phyloP scores from a whole-genome alignment of 352 stramenopile genomes.

The Pythium rhizo-oryzae region DNA sequence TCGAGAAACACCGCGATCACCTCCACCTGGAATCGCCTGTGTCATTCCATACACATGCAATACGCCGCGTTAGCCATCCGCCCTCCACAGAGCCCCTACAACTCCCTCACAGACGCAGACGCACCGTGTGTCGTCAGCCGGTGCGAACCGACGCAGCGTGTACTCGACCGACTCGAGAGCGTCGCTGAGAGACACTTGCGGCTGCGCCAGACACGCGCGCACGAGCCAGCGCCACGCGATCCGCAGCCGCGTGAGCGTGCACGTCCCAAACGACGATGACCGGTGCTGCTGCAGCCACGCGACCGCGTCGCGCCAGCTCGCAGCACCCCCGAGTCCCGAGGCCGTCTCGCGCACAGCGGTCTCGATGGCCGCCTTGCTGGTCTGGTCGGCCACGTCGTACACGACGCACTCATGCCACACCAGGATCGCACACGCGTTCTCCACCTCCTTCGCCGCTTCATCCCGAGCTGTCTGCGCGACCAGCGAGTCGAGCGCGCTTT shows the following conservation, averaged over 20 bases:
- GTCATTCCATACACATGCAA: not conserved
- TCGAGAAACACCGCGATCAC: constrained; percentile 46
- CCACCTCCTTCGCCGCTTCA: not conserved
- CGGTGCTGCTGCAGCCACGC: constrained; percentile 52
- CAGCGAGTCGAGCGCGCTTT: constrained; percentile 29
- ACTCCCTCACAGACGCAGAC: constrained; percentile 1
- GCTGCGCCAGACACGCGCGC: constrained; percentile 8
- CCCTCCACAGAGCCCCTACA: too few species aligned
- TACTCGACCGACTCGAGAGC: constrained; percentile 66
- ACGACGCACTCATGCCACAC: constrained; percentile 54
- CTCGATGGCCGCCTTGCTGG: constrained; percentile 26
- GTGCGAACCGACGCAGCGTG: constrained; percentile 55
- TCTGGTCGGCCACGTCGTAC: not conserved
- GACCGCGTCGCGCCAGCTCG: constrained; percentile 26
- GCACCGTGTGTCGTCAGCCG: constrained; percentile 41
- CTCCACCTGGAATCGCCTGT: constrained; percentile 58
- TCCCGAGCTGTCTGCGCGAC: not conserved
- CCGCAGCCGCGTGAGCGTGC: constrained; percentile 41
- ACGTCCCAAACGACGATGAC: constrained; percentile 33
- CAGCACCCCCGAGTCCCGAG: constrained; percentile 23
- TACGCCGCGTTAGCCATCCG: not conserved
- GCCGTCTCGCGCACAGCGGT: constrained; percentile 29
- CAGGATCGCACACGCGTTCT: constrained; percentile 33
- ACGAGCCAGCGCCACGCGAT: constrained; percentile 73
- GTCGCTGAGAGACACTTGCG: constrained; percentile 15